Percentiles rank a stretch among this genome's conserved stretches.
Evolutionary conservation across 768 basidiomycete species (phyloP).

Genomic region (Galerina marginata): DNA sequence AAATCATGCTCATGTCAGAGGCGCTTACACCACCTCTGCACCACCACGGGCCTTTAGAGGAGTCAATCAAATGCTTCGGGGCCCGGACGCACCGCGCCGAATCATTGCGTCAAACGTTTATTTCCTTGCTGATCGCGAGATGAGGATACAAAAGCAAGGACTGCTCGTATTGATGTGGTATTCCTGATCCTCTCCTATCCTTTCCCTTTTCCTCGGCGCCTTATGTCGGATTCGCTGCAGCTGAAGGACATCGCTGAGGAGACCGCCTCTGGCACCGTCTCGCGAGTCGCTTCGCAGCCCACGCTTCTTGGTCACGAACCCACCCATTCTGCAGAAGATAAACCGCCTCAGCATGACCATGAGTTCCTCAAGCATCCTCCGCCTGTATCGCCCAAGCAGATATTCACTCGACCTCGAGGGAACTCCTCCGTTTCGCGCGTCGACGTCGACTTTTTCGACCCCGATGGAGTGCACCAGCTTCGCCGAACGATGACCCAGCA

Average conservation of each 20-base stretch:
- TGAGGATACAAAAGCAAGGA: neutral
- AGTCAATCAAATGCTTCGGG: neutral
- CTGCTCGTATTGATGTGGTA: neutral
- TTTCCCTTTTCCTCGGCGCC: neutral
- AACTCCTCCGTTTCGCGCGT: constrained; percentile 41
- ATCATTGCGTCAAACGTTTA: neutral
- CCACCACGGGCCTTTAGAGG: no score
- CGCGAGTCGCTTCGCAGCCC: constrained; percentile 22
- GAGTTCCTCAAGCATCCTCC: constrained; percentile 10
- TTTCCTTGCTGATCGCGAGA: neutral
- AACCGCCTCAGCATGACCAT: constrained; percentile 3
- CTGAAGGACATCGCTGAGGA: constrained; percentile 24
- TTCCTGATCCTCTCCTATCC: constrained; percentile 15
- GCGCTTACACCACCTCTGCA: no score
- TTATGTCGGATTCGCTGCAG: constrained; percentile 19
- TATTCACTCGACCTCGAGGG: constrained; percentile 31
- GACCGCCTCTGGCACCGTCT: constrained; percentile 21
- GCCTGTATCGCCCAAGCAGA: constrained; percentile 16
- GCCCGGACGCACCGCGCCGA: neutral
- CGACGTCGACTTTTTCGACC: constrained; percentile 59
- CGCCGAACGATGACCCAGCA: constrained; percentile 41
- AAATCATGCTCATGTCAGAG: no score
- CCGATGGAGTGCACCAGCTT: constrained; percentile 51
- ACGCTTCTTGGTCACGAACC: constrained; percentile 11
- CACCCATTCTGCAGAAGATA: neutral